Conservation (phyloP, 352 stramenopile genomes). For the Phytophthora pisi region DNA sequence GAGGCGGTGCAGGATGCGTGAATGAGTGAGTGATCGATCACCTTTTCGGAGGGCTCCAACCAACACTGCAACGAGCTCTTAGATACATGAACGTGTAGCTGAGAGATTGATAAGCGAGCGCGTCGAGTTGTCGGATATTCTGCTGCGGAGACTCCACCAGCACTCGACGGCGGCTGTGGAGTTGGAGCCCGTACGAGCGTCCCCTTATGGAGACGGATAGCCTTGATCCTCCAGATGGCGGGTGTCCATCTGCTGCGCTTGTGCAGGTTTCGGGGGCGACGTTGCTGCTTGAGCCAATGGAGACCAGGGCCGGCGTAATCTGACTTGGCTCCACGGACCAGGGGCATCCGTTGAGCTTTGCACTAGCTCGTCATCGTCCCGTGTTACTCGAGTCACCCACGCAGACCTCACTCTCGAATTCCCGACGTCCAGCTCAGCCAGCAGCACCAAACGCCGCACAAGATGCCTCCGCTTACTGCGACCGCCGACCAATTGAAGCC, state of each 20-base stretch:
- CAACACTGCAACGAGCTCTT: too few relatives aligned
- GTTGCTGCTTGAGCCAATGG: constrained; percentile 7
- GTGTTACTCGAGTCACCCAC: not conserved
- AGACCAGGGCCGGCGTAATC: constrained; percentile 20
- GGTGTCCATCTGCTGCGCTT: constrained; percentile 8
- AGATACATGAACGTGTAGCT: not conserved
- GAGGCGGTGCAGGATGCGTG: constrained; percentile 8
- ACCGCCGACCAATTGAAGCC: constrained; percentile 19
- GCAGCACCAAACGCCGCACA: not conserved
- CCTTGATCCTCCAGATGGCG: constrained; percentile 19
- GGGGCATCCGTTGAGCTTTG: constrained; percentile 22
- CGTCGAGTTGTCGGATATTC: not conserved
- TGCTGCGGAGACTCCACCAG: constrained; percentile 4
- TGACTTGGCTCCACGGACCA: constrained; percentile 3
- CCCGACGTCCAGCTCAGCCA: constrained; percentile 3
- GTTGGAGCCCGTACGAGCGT: not conserved
- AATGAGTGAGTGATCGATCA: constrained; percentile 3
- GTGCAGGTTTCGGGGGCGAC: constrained; percentile 3
- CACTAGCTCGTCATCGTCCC: constrained; percentile 12
- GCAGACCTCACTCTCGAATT: constrained; percentile 24
- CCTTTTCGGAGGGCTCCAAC: not conserved
- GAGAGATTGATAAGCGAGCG: constrained; percentile 1
- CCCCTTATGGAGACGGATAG: constrained; percentile 14
- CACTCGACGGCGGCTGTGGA: not conserved
- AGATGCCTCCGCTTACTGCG: constrained; percentile 14